A percentile compares a stretch with the other conserved stretches of the same genome.
Evolutionary conservation across 2,329 filamentous ascomycete species (phyloP).

Genomic region (Diaporthe sp.): DNA sequence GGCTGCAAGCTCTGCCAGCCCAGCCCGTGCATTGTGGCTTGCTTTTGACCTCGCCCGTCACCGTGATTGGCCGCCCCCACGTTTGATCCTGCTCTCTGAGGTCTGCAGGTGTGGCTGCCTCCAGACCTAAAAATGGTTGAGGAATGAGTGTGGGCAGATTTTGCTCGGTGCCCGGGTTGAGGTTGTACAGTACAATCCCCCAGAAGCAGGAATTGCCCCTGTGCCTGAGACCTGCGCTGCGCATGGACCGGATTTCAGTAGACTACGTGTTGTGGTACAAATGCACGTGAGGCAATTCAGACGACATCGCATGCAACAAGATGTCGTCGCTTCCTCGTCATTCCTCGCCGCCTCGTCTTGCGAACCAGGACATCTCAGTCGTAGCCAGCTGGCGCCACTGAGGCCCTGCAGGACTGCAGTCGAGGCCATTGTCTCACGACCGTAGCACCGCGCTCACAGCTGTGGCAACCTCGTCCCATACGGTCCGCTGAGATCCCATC

Average conservation of each 20-base stretch:
- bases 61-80: slow-evolving; percentile 33
- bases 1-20: neutral
- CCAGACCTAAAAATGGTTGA: slow-evolving; percentile 16
- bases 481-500: neutral
- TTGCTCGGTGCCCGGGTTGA: neutral
- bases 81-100: neutral
- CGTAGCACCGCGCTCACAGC: neutral
- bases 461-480: no score
- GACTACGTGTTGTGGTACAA: neutral
- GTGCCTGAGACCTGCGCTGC: slow-evolving; percentile 19
- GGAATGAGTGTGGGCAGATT: slow-evolving; percentile 1
- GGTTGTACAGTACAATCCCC: slow-evolving; percentile 26
- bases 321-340: neutral
- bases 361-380: neutral
- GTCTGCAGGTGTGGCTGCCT: slow-evolving; percentile 29
- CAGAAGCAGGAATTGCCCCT: slow-evolving; percentile 19
- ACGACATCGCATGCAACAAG: slow-evolving; percentile 12
- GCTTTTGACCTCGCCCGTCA: neutral
- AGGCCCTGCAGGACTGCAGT: neutral
- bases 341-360: neutral
- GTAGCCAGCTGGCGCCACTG: neutral
- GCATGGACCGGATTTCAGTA: slow-evolving; percentile 17
- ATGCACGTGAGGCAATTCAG: slow-evolving; percentile 27
- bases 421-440: neutral
- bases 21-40: slow-evolving; percentile 21